Evolutionary conservation across 2,329 filamentous ascomycete species (phyloP), one percentile per base, ranked within the genome.

Genomic region (Rachicladosporium sp.): DNA sequence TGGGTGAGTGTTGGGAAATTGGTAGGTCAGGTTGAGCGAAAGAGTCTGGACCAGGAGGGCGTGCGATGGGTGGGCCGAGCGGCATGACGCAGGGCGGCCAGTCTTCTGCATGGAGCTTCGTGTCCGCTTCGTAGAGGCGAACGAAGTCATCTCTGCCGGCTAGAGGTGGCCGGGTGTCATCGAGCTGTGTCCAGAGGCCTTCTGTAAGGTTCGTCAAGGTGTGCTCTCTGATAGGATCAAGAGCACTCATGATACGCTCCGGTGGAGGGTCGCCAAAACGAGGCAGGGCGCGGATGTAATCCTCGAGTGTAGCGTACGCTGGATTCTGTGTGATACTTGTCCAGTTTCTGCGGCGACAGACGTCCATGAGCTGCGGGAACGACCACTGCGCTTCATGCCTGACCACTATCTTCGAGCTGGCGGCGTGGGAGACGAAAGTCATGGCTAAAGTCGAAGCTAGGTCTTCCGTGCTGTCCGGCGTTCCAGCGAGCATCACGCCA

Each of bases 371-470:
- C 4, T 59, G 58, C 3, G 63, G 68, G 40, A 66, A 62, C 7
- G 61, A 64, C 60, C 63, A 70, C 39, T 68, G 69, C 2, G 69
- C 67, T 50, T 73, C 70, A 42, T 72, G 68, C 6, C 70, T 60
- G n/a, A 73, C 64, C 23, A 66, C 63, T 1, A 71, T 63, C 44
- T 71, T 73, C 3, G 66, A 64, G 29, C 66, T 70, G 3, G 66
- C 60, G 0, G 62, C 62, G 11, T 67, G 60, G 1, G 62, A 57
- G 2, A 65, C 58, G 10, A 70, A 57, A 35, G 62, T 56, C 13
- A 60, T 60, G 36, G 64, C 60, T 6, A 69, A 53, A 9, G 56
- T 47, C 3, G 57, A 37, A 1, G 59, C 56, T 40, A 67, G 69
- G 0, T 54, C 50, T 38, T 64, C 57, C 0, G 55, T 53, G 2